Evolutionary conservation across 192 early-diverging fungal genomes (phyloP).

Genomic region (Coemansia sp.): DNA sequence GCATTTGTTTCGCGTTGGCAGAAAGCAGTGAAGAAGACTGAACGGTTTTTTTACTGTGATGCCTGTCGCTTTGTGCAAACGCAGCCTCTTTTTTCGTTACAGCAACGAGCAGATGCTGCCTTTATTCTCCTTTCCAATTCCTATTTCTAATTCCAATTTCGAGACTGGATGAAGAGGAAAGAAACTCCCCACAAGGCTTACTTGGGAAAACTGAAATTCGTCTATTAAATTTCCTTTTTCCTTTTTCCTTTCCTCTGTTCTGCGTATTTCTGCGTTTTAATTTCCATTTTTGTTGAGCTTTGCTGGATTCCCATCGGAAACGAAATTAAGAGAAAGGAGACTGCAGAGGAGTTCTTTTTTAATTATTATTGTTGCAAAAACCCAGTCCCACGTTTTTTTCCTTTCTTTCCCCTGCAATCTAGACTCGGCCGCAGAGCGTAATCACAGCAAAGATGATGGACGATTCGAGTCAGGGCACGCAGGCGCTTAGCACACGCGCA

Average conservation of each 20-base stretch:
- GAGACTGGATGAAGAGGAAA: too few relatives aligned
- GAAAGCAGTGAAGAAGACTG: too few relatives aligned
- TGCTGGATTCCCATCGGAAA: background rate
- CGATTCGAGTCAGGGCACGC: constrained; percentile 36
- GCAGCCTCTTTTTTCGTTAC: too few relatives aligned
- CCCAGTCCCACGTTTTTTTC: background rate
- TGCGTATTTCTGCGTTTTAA: constrained; percentile 1
- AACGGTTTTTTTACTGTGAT: too few relatives aligned
- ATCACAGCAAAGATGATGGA: constrained; percentile 47
- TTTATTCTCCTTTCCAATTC: too few relatives aligned
- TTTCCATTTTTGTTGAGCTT: background rate
- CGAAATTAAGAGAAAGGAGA: background rate
- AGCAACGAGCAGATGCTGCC: too few relatives aligned
- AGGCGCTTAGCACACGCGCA: constrained; percentile 47
- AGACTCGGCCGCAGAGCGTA: background rate
- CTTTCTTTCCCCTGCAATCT: background rate
- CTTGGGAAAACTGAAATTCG: too few relatives aligned
- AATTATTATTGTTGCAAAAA: background rate
- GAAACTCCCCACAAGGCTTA: too few relatives aligned
- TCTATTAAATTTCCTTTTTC: background rate
- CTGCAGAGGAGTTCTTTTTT: too few relatives aligned
- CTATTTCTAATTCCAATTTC: too few relatives aligned
- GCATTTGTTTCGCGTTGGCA: too few relatives aligned
- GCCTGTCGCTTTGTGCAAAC: too few relatives aligned
- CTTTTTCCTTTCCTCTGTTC: background rate